Percentiles rank a stretch among this genome's conserved stretches.
Evolutionary conservation across 352 stramenopile genomes (phyloP).

Genomic region (Globisporangium barbulae): DNA sequence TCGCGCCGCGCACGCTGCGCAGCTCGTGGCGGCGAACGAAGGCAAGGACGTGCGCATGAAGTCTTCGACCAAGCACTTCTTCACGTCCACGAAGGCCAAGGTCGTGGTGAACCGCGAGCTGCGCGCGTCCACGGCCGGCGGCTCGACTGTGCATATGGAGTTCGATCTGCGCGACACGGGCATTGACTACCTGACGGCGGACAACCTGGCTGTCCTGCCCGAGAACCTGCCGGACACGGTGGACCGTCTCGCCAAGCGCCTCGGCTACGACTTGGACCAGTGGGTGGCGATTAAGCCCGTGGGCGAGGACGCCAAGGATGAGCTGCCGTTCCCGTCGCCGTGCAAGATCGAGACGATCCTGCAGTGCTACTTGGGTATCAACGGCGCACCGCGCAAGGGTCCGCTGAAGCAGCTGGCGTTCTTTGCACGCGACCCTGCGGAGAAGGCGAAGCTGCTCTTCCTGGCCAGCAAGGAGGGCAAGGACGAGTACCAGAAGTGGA

Average conservation of each 20-base stretch:
- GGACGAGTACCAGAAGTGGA: constrained; percentile 92
- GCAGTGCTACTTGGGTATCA: constrained; percentile 92
- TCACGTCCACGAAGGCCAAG: constrained; percentile 78
- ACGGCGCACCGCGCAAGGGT: constrained; percentile 83
- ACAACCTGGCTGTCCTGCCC: constrained; percentile 93
- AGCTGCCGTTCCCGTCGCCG: constrained; percentile 93
- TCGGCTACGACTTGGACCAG: constrained; percentile 91
- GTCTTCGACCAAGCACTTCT: constrained; percentile 89
- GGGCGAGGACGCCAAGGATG: constrained; percentile 41
- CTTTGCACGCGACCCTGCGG: constrained; percentile 55
- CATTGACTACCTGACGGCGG: constrained; percentile 90
- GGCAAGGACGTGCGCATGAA: constrained; percentile 48
- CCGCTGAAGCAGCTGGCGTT: constrained; percentile 81
- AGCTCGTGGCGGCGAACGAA: constrained; percentile 8
- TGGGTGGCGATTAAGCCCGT: constrained; percentile 79
- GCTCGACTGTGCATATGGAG: constrained; percentile 90
- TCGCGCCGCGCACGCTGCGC: constrained; percentile 19
- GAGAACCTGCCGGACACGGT: constrained; percentile 86
- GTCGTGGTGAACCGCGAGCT: constrained; percentile 90
- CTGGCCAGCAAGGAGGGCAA: constrained; percentile 89
- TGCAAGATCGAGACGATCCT: constrained; percentile 92
- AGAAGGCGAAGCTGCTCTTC: constrained; percentile 51
- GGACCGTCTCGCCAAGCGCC: constrained; percentile 67
- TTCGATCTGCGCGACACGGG: constrained; percentile 81
- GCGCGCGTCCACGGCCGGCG: constrained; percentile 65